Evolutionary conservation across 2,329 filamentous ascomycete genomes (phyloP), one percentile per base, ranked within the genome.

Genomic region (Hymenoscyphus linearis): DNA sequence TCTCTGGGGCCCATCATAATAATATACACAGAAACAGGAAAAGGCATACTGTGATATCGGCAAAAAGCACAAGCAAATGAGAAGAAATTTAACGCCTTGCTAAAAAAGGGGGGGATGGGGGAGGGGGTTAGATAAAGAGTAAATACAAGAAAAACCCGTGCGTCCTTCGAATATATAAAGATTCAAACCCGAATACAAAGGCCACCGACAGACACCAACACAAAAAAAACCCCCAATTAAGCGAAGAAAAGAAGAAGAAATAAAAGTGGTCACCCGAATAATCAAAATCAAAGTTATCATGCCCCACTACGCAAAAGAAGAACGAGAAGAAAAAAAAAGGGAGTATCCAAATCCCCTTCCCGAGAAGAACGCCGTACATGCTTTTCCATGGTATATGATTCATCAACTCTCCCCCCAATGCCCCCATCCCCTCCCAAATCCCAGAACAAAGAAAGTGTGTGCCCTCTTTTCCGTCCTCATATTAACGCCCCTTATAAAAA

Each of bases 351-450:
- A 12, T 3, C 40, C n/a, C 40, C 40, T 22, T 22, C 40, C n/a
- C n/a, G n/a, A n/a, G n/a, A 50, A 60, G 50, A 65, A 66, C 64
- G 60, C 64, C 64, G 27, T 37, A 44, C 55, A 64, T 64, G 62
- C 62, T 64, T 64, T 63, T 64, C 53, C 59, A 27, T 64, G 59
- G 62, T 64, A 64, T 61, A 60, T 64, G 9, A 36, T 44, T 25
- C n/a, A 18, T 53, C 16, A n/a, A 26, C 52, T 36, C 50, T 54
- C 47, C 52, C 52, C 25, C 53, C 27, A 31, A 31, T 31, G 31
- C 62, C 26, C 60, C 65, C n/a, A n/a, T n/a, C n/a, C n/a, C n/a
- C n/a, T n/a, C n/a, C 40, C 5, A 18, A 10, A 18, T 10, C 18
- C 40, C 18, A n/a, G n/a, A 16, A 47, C 40, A n/a, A 18, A 47